Conservation (phyloP, 2,329 filamentous ascomycete genomes). For the Ophiostoma ulmi region DNA sequence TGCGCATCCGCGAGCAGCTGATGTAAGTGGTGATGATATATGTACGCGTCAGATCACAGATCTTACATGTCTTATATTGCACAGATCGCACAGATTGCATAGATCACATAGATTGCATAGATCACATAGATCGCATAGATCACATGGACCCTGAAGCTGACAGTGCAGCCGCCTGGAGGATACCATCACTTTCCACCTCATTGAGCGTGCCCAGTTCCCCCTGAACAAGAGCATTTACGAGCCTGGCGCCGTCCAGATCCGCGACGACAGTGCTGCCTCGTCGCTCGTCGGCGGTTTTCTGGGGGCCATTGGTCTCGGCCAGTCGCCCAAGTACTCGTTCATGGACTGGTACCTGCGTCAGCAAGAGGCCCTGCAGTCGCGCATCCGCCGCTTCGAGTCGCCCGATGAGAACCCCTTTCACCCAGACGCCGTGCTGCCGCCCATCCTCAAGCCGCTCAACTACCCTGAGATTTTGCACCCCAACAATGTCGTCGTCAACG, state of each 20-base stretch:
- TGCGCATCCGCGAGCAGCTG: slow-evolving; percentile 87
- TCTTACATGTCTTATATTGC: neutral
- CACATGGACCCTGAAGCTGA: slow-evolving; percentile 6
- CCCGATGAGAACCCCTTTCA: slow-evolving; percentile 99
- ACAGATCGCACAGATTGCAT: neutral
- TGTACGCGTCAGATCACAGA: neutral
- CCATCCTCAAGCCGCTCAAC: slow-evolving; percentile 79
- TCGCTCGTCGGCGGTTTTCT: neutral
- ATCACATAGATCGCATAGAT: neutral
- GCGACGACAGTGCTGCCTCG: slow-evolving; percentile 39
- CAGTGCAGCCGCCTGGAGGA: slow-evolving; percentile 79
- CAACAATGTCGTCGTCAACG: slow-evolving; percentile 88
- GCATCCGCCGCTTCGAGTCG: slow-evolving; percentile 89
- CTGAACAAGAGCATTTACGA: slow-evolving; percentile 83
- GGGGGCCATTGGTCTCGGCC: slow-evolving; percentile 11
- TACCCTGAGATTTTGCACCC: slow-evolving; percentile 84
- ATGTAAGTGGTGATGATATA: slow-evolving; percentile 56
- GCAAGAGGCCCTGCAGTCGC: slow-evolving; percentile 85
- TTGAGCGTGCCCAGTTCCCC: slow-evolving; percentile 96
- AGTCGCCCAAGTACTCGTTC: slow-evolving; percentile 60
- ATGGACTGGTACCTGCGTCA: slow-evolving; percentile 91
- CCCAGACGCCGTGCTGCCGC: slow-evolving; percentile 68
- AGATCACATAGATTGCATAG: neutral
- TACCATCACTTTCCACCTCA: slow-evolving; percentile 94
- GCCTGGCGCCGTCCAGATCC: slow-evolving; percentile 73